Conservation (phyloP, 2,329 filamentous ascomycete genomes). For the Zalaria sp. region DNA sequence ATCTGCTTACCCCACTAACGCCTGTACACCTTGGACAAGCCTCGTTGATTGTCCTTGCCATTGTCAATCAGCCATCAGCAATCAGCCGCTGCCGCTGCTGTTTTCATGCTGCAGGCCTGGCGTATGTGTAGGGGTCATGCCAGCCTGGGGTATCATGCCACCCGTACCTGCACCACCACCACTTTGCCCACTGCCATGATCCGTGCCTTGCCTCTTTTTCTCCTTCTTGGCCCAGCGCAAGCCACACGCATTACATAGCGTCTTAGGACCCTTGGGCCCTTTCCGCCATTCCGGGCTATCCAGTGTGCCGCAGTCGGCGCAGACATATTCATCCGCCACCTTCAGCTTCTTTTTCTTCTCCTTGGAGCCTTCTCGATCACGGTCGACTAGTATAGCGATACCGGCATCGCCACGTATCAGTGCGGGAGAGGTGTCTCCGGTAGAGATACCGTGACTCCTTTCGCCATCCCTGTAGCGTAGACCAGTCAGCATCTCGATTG, state of each 20-base stretch:
- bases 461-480: conserved; percentile 80
- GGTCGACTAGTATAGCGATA: conserved; percentile 69
- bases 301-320: conserved; percentile 85
- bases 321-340: conserved; percentile 73
- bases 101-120: conserved; percentile 6
- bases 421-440: conserved; percentile 65
- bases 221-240: conserved; percentile 25
- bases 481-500: conserved; percentile 86
- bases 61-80: too few relatives aligned
- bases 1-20: too few relatives aligned
- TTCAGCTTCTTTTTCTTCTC: conserved; percentile 86
- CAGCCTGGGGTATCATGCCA: conserved; percentile 1
- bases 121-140: conserved; percentile 4
- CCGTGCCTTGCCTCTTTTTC: conserved; percentile 18
- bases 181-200: conserved; percentile 9
- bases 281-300: conserved; percentile 96
- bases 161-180: conserved; percentile 2
- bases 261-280: conserved; percentile 84
- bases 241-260: conserved; percentile 88
- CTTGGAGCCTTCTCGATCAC: conserved; percentile 58
- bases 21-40: too few relatives aligned
- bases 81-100: conserved; percentile 6
- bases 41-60: too few relatives aligned
- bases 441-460: conserved; percentile 74
- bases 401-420: conserved; percentile 76